Percentiles rank a stretch among this genome's conserved stretches.
These are phyloP conservation scores for Spinacia oleracea DNA, from an alignment of 179 eudicot species.

Conservation along the genomic window DNA sequence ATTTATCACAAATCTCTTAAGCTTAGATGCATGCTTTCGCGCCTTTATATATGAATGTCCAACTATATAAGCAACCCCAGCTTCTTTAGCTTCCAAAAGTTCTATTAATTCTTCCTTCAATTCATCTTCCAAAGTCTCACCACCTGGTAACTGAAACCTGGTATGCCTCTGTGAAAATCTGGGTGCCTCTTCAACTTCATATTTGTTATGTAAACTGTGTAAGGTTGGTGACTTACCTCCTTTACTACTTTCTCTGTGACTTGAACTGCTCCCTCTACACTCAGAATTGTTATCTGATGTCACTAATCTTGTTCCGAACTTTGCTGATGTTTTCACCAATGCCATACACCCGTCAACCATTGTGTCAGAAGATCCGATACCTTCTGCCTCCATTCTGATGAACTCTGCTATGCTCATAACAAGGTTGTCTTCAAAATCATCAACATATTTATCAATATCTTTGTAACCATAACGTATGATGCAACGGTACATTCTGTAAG, in stretches of 20 bases:
- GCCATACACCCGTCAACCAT: slow-evolving; percentile 45
- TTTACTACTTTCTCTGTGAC: background rate
- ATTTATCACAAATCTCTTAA: slow-evolving; percentile 44
- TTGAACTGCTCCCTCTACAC: slow-evolving; percentile 2
- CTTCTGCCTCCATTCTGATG: slow-evolving; percentile 52
- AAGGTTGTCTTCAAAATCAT: slow-evolving; percentile 51
- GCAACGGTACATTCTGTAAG: slow-evolving; percentile 52
- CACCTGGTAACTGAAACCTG: slow-evolving; percentile 28
- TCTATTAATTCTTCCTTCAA: slow-evolving; percentile 43
- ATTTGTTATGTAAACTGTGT: slow-evolving; percentile 33
- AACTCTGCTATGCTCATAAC: slow-evolving; percentile 48
- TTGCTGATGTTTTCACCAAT: slow-evolving; percentile 44
- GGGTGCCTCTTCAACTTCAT: slow-evolving; percentile 36
- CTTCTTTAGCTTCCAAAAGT: slow-evolving; percentile 46
- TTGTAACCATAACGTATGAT: slow-evolving; percentile 59
- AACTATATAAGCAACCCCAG: slow-evolving; percentile 47
- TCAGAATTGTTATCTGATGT: slow-evolving; percentile 19
- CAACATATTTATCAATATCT: slow-evolving; percentile 42
- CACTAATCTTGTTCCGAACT: slow-evolving; percentile 50
- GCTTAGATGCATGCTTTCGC: slow-evolving; percentile 34
- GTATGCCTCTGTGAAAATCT: slow-evolving; percentile 24
- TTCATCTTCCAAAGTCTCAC: slow-evolving; percentile 29
- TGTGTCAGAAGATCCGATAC: slow-evolving; percentile 19
- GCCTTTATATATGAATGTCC: slow-evolving; percentile 46
- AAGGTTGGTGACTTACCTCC: slow-evolving; percentile 34